Conservation (phyloP, 1,139 yeast genomes). For the Yamadazyma atlantica region DNA sequence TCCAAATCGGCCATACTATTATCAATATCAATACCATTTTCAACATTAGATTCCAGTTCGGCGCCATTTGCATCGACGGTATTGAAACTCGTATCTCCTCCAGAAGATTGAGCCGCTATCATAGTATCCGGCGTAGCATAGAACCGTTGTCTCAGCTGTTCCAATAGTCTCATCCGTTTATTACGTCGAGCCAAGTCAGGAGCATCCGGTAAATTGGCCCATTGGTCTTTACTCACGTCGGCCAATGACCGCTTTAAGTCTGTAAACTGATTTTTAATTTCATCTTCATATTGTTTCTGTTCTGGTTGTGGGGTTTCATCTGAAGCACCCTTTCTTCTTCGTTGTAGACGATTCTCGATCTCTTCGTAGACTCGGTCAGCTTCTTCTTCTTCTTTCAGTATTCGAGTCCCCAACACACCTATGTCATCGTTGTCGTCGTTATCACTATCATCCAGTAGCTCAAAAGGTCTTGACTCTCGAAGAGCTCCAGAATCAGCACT, state of each 20-base stretch:
- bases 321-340: conserved; percentile 2
- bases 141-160: conserved; percentile 63
- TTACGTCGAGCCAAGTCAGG: conserved; percentile 83
- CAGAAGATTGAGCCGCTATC: conserved; percentile 22
- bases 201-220: conserved; percentile 85
- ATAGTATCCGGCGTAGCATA: conserved; percentile 85
- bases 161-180: conserved; percentile 65
- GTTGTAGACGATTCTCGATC: conserved; percentile 51
- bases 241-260: conserved; percentile 65
- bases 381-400: conserved; percentile 63
- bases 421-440: conserved; percentile 24
- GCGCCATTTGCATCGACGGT: conserved; percentile 36
- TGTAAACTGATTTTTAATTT: conserved; percentile 29
- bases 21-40: conserved; percentile 39
- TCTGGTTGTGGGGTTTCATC: conserved; percentile 40
- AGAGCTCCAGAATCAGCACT: conserved; percentile 71
- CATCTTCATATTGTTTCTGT: conserved; percentile 18
- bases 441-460: conserved; percentile 30
- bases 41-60: conserved; percentile 34
- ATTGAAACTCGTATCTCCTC: conserved; percentile 10
- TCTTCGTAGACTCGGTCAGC: conserved; percentile 71
- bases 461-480: conserved; percentile 19
- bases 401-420: conserved; percentile 34
- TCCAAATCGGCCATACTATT: conserved; percentile 41
- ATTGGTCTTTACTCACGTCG: conserved; percentile 63